A percentile compares a stretch with the other conserved stretches of the same genome.
Evolutionary conservation across 352 stramenopile genomes (phyloP).

Genomic region (Pythium grandisporangium): DNA sequence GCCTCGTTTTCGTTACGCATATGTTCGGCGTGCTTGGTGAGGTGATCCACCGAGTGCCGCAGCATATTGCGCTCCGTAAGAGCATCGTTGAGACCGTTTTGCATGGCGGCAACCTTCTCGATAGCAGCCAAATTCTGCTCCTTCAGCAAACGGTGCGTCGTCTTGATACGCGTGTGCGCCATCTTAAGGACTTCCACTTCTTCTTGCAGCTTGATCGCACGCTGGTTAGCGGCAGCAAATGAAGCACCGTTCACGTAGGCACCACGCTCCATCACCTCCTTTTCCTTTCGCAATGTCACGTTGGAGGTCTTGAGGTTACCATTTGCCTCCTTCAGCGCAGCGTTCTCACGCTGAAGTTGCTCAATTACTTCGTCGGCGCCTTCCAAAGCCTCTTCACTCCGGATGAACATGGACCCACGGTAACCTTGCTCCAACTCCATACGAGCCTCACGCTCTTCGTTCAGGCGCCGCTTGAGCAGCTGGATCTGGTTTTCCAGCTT

Average conservation of each 20-base stretch:
- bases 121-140: constrained; percentile 69
- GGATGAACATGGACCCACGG: constrained; percentile 70
- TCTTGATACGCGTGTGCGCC: constrained; percentile 74
- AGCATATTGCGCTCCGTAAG: constrained; percentile 64
- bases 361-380: constrained; percentile 80
- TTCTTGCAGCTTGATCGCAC: constrained; percentile 78
- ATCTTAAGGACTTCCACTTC: constrained; percentile 75
- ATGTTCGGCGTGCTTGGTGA: constrained; percentile 68
- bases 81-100: constrained; percentile 59
- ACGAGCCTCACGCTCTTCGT: constrained; percentile 84
- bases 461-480: constrained; percentile 85
- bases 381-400: constrained; percentile 67
- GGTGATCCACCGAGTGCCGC: constrained; percentile 59
- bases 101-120: constrained; percentile 77
- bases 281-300: constrained; percentile 80
- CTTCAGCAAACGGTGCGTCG: constrained; percentile 76
- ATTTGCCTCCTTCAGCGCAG: constrained; percentile 75
- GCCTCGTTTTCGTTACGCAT: constrained; percentile 78
- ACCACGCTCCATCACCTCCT: constrained; percentile 84
- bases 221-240: constrained; percentile 79
- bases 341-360: constrained; percentile 74
- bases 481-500: constrained; percentile 96
- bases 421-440: constrained; percentile 72
- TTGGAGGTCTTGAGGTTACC: constrained; percentile 80
- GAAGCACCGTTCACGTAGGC: constrained; percentile 83